Base-by-base conservation (phyloP, 1,139 yeast species). In the Yamadazyma songkhlaensis region DNA sequence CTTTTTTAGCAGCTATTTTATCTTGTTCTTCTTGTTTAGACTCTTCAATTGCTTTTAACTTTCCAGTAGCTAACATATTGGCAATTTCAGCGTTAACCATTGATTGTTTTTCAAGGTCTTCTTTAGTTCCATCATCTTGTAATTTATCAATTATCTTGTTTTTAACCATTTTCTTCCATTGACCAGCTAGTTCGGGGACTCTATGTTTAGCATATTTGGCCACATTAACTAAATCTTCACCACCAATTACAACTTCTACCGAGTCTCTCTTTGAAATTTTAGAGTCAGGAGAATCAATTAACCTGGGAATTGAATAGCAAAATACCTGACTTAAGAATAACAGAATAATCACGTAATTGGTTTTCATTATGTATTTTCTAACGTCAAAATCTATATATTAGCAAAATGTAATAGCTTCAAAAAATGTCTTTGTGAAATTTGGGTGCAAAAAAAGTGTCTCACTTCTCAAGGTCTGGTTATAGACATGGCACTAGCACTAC, bases 161-260 rank as follows among this genome's bases (percentile, higher is more conserved):
- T 59, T 70, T 72, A 10, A 72, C 67, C 51, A 71, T 66, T 64
- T 71, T 41, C 33, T 53, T 51, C 32, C 55, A 35, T 13, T 44
- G 45, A 8, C 46, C 36, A 26, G 53, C 55, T 13, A 50, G 45
- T 29, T 50, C 49, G 3, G 62, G 60, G 3, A 54, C 39, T 37
- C 53, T 55, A 37, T 50, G 41, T 31, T 46, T 37, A 3, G 51
- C 51, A 34, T 55, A 50, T 28, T 46, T 51, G 1, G 57, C 54
- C n/a, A 57, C 54, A 30, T 51, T 47, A 30, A 49, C 52, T 13
- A 59, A 29, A 39, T 60, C 64, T 15, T 55, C 50, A 2, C 58
- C 54, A 1, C 60, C 54, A 20, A 60, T 32, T 1, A 51, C 55
- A 6, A 59, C 34, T 35, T 57, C 59, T 3, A 59, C 50, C 36